Percentiles rank a stretch among this genome's conserved stretches.
phyloP scores from a whole-genome alignment of 2,329 filamentous ascomycete species.

The Aspergillus fischeri region DNA sequence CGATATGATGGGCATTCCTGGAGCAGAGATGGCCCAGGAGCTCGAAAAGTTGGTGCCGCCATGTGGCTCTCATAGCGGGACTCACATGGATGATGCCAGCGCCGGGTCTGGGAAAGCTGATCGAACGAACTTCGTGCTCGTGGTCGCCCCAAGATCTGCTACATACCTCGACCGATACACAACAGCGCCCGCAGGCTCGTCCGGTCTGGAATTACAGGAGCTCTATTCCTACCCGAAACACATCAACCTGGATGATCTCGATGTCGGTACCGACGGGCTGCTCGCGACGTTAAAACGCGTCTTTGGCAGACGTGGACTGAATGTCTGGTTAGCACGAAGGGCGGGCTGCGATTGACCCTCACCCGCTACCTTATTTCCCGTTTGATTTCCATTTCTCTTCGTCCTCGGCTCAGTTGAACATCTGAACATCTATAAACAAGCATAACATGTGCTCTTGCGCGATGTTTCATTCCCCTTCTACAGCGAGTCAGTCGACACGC shows the following conservation, averaged over 20 bases:
- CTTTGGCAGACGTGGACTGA: slow-evolving; percentile 46
- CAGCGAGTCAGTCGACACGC: not conserved
- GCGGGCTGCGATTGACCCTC: slow-evolving; percentile 20
- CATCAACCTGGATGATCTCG: slow-evolving; percentile 50
- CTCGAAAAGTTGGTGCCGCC: slow-evolving; percentile 32
- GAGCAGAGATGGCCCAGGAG: slow-evolving; percentile 36
- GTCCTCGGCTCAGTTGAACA: not conserved
- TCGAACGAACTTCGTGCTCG: slow-evolving; percentile 28
- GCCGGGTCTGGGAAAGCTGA: not conserved
- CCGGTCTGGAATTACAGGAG: slow-evolving; percentile 31
- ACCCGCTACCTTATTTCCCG: not conserved
- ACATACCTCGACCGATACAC: slow-evolving; percentile 39
- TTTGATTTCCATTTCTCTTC: not conserved
- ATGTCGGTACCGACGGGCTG: slow-evolving; percentile 48
- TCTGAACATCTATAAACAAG: not conserved
- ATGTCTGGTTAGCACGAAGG: slow-evolving; percentile 45
- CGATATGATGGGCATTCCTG: slow-evolving; percentile 48
- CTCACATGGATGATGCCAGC: slow-evolving; percentile 1
- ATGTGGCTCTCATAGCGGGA: slow-evolving; percentile 22
- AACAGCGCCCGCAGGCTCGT: slow-evolving; percentile 9
- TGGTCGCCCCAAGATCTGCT: slow-evolving; percentile 46
- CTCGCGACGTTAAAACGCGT: slow-evolving; percentile 43
- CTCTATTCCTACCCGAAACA: slow-evolving; percentile 45
- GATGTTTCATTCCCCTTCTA: not conserved
- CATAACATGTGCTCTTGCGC: not conserved